These are phyloP conservation scores for Geranomyces variabilis DNA, from an alignment of 192 early-diverging fungal species.

Conservation along the genomic window DNA sequence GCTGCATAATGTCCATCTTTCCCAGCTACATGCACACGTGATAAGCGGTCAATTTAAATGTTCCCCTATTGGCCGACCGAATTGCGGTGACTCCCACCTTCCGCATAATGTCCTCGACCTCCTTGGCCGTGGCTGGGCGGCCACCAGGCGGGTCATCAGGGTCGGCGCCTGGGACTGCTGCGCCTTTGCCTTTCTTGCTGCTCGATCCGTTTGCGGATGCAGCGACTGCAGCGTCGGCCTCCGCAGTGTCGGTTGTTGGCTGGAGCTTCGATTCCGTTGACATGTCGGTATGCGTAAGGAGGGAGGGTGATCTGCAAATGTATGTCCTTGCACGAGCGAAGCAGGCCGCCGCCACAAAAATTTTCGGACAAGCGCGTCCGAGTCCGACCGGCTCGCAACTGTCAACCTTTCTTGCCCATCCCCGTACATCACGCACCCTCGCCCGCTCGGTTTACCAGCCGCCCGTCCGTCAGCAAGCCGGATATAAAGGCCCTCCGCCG, in stretches of 20 bases:
- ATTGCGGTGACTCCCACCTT: slow-evolving; percentile 5
- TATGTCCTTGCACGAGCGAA: too few species aligned
- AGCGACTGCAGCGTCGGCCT: neutral
- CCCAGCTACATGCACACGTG: slow-evolving; percentile 8
- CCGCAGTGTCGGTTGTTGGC: neutral
- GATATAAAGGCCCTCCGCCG: too few species aligned
- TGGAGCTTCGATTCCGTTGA: neutral
- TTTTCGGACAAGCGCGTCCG: too few species aligned
- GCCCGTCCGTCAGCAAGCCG: too few species aligned
- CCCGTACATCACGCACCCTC: too few species aligned
- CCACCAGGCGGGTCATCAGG: neutral
- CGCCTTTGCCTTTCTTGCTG: neutral
- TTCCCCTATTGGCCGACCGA: neutral
- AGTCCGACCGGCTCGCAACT: too few species aligned
- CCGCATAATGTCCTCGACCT: slow-evolving; percentile 11
- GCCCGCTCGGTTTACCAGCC: too few species aligned
- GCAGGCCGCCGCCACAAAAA: too few species aligned
- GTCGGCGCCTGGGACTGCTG: neutral
- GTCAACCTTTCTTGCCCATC: too few species aligned
- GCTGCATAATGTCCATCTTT: slow-evolving; percentile 23
- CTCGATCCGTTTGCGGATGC: neutral
- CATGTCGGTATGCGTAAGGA: too few species aligned
- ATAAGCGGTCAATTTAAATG: neutral
- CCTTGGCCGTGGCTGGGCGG: neutral
- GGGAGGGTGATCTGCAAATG: too few species aligned